Evolutionary conservation across 129 eudicot genomes (phyloP).

Genomic region (Flaveria bidentis): DNA sequence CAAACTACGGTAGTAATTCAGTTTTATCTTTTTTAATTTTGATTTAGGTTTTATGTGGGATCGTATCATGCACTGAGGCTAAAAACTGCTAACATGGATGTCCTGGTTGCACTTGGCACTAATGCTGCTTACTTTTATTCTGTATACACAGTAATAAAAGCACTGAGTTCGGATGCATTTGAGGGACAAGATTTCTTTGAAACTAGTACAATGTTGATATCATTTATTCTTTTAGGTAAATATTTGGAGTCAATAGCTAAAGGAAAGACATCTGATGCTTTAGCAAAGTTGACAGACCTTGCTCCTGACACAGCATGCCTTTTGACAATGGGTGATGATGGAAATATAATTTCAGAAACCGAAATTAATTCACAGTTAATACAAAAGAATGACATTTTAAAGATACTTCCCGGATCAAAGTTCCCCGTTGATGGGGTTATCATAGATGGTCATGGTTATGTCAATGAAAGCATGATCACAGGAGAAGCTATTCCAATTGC

Average conservation of each 20-base stretch:
- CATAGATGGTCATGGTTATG: conserved; percentile 42
- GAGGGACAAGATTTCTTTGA: conserved; percentile 58
- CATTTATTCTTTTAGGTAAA: conserved; percentile 46
- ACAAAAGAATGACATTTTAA: conserved; percentile 38
- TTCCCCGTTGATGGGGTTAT: conserved; percentile 47
- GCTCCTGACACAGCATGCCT: conserved; percentile 46
- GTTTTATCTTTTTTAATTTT: not conserved
- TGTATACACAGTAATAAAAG: conserved; percentile 45
- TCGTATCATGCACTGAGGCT: conserved; percentile 55
- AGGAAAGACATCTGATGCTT: conserved; percentile 54
- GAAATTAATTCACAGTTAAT: conserved; percentile 41
- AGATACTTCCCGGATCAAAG: conserved; percentile 45
- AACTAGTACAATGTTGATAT: conserved; percentile 51
- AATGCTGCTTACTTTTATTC: conserved; percentile 63
- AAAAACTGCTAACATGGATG: conserved; percentile 66
- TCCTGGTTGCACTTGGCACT: conserved; percentile 60
- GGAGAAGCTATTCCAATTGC: conserved; percentile 50
- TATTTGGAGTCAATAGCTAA: conserved; percentile 45
- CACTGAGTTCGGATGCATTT: conserved; percentile 35
- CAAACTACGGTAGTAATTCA: conserved; percentile 6
- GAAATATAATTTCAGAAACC: conserved; percentile 32
- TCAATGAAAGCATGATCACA: conserved; percentile 53
- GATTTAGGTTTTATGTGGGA: conserved; percentile 50
- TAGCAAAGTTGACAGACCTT: conserved; percentile 47
- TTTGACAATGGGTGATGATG: conserved; percentile 34